Percentiles rank a stretch among this genome's conserved stretches.
Evolutionary conservation across 768 basidiomycete species (phyloP).

Genomic region (Podaxis rugospora): DNA sequence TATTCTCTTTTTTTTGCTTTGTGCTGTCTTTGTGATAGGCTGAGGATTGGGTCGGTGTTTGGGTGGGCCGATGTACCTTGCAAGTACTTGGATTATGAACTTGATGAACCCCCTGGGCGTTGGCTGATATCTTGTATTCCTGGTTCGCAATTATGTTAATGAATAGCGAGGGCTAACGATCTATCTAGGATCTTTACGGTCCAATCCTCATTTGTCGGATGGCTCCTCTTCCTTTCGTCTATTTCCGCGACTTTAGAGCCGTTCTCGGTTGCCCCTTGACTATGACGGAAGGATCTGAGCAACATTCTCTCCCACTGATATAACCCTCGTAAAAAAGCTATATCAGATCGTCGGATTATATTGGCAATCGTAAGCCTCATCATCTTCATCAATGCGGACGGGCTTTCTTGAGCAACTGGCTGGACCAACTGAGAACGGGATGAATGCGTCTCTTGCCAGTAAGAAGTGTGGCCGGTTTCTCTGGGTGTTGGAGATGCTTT

Average conservation of each 20-base stretch:
- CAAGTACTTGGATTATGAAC: no score
- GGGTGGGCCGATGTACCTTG: no score
- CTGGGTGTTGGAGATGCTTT: neutral
- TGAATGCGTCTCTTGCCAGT: slow-evolving; percentile 14
- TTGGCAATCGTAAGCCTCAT: slow-evolving; percentile 20
- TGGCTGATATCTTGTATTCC: no score
- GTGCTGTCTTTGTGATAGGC: neutral
- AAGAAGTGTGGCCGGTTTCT: slow-evolving; percentile 8
- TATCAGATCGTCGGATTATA: slow-evolving; percentile 10
- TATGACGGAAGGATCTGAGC: slow-evolving; percentile 12
- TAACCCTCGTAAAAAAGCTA: slow-evolving; percentile 13
- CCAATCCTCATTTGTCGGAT: no score
- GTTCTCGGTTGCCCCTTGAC: slow-evolving; percentile 5
- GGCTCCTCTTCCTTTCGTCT: no score
- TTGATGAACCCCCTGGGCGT: no score
- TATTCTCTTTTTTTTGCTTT: neutral
- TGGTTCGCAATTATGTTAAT: no score
- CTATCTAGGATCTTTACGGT: no score
- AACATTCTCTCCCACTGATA: slow-evolving; percentile 10
- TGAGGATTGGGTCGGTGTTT: no score
- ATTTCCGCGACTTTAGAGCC: neutral
- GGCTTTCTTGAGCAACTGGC: slow-evolving; percentile 46
- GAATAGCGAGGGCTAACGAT: no score
- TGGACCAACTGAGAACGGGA: slow-evolving; percentile 41
- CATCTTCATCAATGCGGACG: slow-evolving; percentile 30